Evolutionary conservation across 371 early-diverging fungal genomes (phyloP).

Genomic region (Mortierella sp.): DNA sequence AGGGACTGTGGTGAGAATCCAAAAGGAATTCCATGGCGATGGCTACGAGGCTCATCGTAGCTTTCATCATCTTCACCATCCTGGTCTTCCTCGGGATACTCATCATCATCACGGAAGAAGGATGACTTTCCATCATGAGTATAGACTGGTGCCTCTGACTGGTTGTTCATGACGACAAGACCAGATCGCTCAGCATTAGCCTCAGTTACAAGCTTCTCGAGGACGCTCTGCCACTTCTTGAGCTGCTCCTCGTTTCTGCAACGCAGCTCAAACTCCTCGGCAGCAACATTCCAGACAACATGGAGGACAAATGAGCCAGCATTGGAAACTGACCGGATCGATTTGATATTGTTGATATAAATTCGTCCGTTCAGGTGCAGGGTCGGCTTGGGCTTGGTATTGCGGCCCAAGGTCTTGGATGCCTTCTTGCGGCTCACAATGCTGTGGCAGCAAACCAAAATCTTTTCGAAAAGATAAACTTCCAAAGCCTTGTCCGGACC

Average conservation of each 20-base stretch:
- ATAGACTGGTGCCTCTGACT: conserved; percentile 16
- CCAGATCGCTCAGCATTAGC: conserved; percentile 25
- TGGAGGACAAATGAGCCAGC: conserved; percentile 59
- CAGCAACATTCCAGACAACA: conserved; percentile 63
- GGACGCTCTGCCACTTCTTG: conserved; percentile 82
- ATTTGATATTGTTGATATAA: conserved; percentile 82
- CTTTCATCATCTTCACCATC: conserved; percentile 62
- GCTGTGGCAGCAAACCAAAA: conserved; percentile 90
- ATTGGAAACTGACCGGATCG: conserved; percentile 78
- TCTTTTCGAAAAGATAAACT: conserved; percentile 91
- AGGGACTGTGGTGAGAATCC: conserved; percentile 7
- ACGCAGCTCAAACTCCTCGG: conserved; percentile 78
- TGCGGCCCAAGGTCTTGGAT: conserved; percentile 14
- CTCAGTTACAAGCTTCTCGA: conserved; percentile 38
- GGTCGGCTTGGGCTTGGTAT: conserved; percentile 55
- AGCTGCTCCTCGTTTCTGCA: conserved; percentile 82
- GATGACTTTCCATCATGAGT: conserved; percentile 36
- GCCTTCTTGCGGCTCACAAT: conserved; percentile 55
- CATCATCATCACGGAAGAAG: conserved; percentile 51
- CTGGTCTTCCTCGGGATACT: conserved; percentile 57
- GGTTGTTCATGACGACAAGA: conserved; percentile 16
- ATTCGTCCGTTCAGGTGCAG: conserved; percentile 84
- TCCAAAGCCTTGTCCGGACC: conserved; percentile 83
- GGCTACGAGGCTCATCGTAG: conserved; percentile 52
- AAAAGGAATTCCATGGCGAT: conserved; percentile 25